phyloP scores from a whole-genome alignment of 2,329 filamentous ascomycete species.

The Lizonia empirigonia region DNA sequence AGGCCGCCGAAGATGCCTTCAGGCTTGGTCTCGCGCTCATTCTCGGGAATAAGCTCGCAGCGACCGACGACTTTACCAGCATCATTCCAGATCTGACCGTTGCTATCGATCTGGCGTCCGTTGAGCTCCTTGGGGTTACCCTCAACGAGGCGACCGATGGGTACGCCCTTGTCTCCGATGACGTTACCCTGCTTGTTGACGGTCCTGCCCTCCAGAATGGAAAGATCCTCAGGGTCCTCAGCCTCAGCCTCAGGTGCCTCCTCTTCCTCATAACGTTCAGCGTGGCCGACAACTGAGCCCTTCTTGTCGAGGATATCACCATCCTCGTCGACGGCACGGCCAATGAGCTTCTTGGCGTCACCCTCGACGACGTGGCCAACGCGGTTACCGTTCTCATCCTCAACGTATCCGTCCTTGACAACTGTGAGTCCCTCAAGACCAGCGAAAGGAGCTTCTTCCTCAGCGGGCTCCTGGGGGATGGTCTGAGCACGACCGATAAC shows the following conservation, averaged over 20 bases:
- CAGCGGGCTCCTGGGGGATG: conserved; percentile 52
- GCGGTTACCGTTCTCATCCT: conserved; percentile 58
- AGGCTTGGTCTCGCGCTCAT: conserved; percentile 61
- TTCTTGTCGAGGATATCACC: conserved; percentile 61
- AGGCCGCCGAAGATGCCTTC: conserved; percentile 59
- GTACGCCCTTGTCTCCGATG: conserved; percentile 57
- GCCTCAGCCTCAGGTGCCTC: conserved; percentile 54
- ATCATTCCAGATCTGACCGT: conserved; percentile 74
- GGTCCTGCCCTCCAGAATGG: conserved; percentile 53
- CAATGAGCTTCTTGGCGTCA: conserved; percentile 58
- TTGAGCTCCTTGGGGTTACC: conserved; percentile 67
- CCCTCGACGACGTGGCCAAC: conserved; percentile 57
- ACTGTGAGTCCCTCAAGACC: conserved; percentile 58
- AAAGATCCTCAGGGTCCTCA: conserved; percentile 52
- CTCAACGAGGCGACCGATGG: conserved; percentile 69
- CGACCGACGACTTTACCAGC: conserved; percentile 72
- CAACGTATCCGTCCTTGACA: conserved; percentile 56
- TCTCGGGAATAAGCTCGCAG: conserved; percentile 70
- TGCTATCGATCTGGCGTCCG: conserved; percentile 72
- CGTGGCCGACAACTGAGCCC: conserved; percentile 58
- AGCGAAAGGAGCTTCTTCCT: conserved; percentile 57
- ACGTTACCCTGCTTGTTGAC: conserved; percentile 59
- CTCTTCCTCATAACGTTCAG: conserved; percentile 66
- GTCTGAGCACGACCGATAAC: conserved; percentile 59
- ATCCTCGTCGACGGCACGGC: conserved; percentile 58